Conservation (phyloP, 768 basidiomycete species). For the Hirschioporus abietinus region DNA sequence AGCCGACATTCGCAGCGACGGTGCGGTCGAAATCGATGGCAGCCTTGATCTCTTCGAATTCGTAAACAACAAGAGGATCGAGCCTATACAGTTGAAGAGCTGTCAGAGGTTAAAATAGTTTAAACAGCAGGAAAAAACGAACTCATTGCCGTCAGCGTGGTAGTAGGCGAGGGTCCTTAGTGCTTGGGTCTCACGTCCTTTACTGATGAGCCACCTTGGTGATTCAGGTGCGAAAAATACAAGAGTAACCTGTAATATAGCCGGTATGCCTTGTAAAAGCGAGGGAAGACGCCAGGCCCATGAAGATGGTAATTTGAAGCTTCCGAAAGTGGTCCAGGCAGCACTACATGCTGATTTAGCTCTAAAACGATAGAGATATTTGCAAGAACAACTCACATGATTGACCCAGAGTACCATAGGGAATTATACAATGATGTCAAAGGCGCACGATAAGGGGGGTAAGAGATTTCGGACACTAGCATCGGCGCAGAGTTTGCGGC, state of each 20-base stretch:
- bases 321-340: conserved; percentile 37
- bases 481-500: conserved; percentile 40
- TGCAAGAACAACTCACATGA: conserved; percentile 8
- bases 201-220: conserved; percentile 77
- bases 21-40: conserved; percentile 42
- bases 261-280: conserved; percentile 45
- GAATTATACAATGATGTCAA: conserved; percentile 40
- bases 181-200: conserved; percentile 68
- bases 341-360: conserved; percentile 10
- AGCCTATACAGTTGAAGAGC: conserved; percentile 25
- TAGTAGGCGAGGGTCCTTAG: conserved; percentile 71
- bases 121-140: conserved; percentile 23
- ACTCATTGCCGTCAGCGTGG: conserved; percentile 72
- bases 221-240: conserved; percentile 76
- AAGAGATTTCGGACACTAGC: conserved; percentile 46
- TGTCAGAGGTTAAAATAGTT: conserved; percentile 26
- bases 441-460: conserved; percentile 41
- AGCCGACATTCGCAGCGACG: conserved; percentile 37
- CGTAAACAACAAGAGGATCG: conserved; percentile 54
- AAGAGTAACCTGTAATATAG: conserved; percentile 58
- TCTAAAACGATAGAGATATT: neutral
- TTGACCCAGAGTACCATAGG: conserved; percentile 31
- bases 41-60: conserved; percentile 61
- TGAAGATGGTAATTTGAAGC: conserved; percentile 31
- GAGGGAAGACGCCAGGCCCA: conserved; percentile 43